Evolutionary conservation across 1,284 basidiomycete species (phyloP).

Genomic region (Macrocystidia cucumis): DNA sequence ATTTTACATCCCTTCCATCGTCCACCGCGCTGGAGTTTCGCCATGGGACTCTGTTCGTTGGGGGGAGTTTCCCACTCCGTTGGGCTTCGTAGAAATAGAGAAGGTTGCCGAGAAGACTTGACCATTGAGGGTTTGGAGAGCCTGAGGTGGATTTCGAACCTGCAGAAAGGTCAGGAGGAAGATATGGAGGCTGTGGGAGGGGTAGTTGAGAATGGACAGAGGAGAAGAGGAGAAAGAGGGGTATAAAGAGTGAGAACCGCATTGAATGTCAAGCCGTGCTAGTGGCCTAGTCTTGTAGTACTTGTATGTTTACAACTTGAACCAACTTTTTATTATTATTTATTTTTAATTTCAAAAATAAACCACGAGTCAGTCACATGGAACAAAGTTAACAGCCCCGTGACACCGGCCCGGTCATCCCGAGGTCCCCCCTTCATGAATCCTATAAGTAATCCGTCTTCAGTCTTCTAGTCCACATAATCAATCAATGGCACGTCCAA

Average conservation of each 20-base stretch:
- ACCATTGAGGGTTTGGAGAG: slow-evolving; percentile 73
- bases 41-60: slow-evolving; percentile 75
- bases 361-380: too few relatives aligned
- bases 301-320: too few relatives aligned
- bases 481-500: slow-evolving; percentile 39
- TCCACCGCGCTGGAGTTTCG: slow-evolving; percentile 72
- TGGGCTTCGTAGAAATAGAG: slow-evolving; percentile 92
- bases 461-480: too few relatives aligned
- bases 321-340: too few relatives aligned
- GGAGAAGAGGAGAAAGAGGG: slow-evolving; percentile 13
- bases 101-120: slow-evolving; percentile 68
- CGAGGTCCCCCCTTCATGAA: too few relatives aligned
- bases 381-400: too few relatives aligned
- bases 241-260: slow-evolving; percentile 11
- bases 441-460: too few relatives aligned
- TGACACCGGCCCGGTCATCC: too few relatives aligned
- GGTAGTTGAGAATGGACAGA: slow-evolving; percentile 46
- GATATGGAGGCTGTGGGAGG: slow-evolving; percentile 53
- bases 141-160: slow-evolving; percentile 44
- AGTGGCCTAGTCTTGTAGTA: too few relatives aligned
- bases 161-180: slow-evolving; percentile 54
- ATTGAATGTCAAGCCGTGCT: too few relatives aligned
- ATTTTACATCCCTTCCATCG: slow-evolving; percentile 69
- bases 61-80: slow-evolving; percentile 69
- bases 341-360: too few relatives aligned